Evolutionary conservation across 352 stramenopile species (phyloP).

Genomic region (Pythium diclinum): DNA sequence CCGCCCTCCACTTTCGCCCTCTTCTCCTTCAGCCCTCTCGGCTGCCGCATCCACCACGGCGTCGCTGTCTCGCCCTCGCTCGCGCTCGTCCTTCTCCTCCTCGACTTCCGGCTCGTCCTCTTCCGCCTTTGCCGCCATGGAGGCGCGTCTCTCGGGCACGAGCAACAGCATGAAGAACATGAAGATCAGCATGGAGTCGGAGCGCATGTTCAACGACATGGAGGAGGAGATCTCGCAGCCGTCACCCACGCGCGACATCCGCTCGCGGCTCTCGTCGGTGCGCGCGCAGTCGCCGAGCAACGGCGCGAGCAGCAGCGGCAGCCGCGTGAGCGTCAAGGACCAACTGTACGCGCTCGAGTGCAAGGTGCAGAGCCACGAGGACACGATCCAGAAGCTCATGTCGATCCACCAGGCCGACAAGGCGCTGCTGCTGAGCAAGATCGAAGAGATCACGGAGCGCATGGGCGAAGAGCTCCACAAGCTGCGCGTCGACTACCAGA

Average conservation of each 20-base stretch:
- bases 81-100: constrained; percentile 2
- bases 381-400: constrained; percentile 84
- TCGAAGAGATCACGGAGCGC: constrained; percentile 79
- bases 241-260: constrained; percentile 51
- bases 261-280: constrained; percentile 47
- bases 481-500: constrained; percentile 75
- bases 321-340: constrained; percentile 73
- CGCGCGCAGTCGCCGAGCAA: constrained; percentile 57
- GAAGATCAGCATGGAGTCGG: constrained; percentile 80
- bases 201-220: constrained; percentile 77
- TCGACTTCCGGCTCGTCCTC: constrained; percentile 18
- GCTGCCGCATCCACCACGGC: constrained; percentile 3
- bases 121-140: constrained; percentile 34
- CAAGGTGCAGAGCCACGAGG: constrained; percentile 76
- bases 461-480: constrained; percentile 77
- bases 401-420: constrained; percentile 81
- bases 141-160: constrained; percentile 53
- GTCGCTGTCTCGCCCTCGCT: background rate
- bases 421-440: constrained; percentile 67
- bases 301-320: constrained; percentile 13
- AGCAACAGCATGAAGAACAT: constrained; percentile 76
- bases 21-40: background rate
- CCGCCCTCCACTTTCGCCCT: background rate
- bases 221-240: constrained; percentile 66
- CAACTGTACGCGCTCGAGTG: constrained; percentile 75